Base-by-base conservation (phyloP, 2,329 filamentous ascomycete genomes). In the Botryotinia globosa region DNA sequence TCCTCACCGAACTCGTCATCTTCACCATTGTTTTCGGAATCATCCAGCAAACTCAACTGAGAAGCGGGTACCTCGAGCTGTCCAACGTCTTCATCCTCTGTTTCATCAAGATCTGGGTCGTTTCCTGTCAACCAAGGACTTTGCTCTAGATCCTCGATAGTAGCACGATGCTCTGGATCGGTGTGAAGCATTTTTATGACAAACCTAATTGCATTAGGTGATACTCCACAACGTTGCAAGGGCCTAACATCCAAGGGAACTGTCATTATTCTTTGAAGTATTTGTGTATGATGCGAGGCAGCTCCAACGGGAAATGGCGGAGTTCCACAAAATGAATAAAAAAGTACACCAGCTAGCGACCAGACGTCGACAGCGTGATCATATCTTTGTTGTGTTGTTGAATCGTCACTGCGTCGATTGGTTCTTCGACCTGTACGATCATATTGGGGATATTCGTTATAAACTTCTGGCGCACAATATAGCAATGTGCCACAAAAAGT, bases 381-480 rank as follows among this genome's bases (percentile, higher is more conserved):
- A 81, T 99, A 99, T 34, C 93, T 90, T 78, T 90, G 88, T 25
- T 74, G 76, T 9, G 75, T 75, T n/a, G 77, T 67, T 18, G 73
- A 56, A 59, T 73, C 79, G 44, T 78, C 80, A 58, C 78, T 76
- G 48, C 76, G 76, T 65, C 78, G 82, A 84, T 83, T 79, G 86
- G 82, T 82, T 84, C 83, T 63, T 54, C 86, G 86, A 54, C 88
- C 90, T 66, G 89, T 85, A 77, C 92, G 90, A 78, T 97, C 92
- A 67, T 90, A 91, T 75, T 90, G 87, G 37, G 83, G 81, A 77
- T 87, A 91, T 74, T 91, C 89, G 12, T 92, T 94, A 79, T 98
- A 99, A 3, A 99, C 95, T 80, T 99, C 96, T 0, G 96, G 96
- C 0, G 96, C 96, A 81, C 96, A 98, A 82, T 98, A 99, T 5